Conservation (phyloP, 306 rosid genomes). For the Trifolium repens region DNA sequence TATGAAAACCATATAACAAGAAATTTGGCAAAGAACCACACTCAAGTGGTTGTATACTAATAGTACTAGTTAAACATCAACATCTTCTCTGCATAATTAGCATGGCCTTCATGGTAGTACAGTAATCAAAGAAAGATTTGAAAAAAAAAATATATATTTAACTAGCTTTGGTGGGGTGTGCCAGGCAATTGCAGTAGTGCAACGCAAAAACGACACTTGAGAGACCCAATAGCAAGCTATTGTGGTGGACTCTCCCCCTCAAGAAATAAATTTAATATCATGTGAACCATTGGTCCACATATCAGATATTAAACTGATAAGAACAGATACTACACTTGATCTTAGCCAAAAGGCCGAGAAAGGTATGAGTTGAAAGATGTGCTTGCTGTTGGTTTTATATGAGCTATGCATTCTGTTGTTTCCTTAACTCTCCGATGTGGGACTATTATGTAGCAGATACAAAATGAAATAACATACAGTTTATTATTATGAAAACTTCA, state of each 20-base stretch:
- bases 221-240: not conserved
- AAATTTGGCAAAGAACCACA: too few species aligned
- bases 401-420: not conserved
- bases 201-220: not conserved
- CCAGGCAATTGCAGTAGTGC: not conserved
- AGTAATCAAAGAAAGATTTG: too few species aligned
- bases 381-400: not conserved
- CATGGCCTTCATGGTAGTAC: too few species aligned
- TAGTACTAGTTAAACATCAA: too few species aligned
- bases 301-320: constrained; percentile 14
- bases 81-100: too few species aligned
- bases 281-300: not conserved
- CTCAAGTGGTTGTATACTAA: too few species aligned
- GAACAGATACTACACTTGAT: constrained; percentile 17
- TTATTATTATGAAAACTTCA: not conserved
- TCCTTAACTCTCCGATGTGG: not conserved
- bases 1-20: too few species aligned
- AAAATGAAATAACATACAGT: constrained; percentile 15
- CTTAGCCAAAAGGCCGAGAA: constrained; percentile 21
- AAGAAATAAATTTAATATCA: not conserved
- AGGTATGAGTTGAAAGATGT: not conserved
- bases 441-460: not conserved
- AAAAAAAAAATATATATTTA: not conserved
- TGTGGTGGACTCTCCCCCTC: not conserved
- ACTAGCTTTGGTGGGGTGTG: not conserved